phyloP scores from a whole-genome alignment of 129 eudicot genomes.

The Ambrosia artemisiifolia region DNA sequence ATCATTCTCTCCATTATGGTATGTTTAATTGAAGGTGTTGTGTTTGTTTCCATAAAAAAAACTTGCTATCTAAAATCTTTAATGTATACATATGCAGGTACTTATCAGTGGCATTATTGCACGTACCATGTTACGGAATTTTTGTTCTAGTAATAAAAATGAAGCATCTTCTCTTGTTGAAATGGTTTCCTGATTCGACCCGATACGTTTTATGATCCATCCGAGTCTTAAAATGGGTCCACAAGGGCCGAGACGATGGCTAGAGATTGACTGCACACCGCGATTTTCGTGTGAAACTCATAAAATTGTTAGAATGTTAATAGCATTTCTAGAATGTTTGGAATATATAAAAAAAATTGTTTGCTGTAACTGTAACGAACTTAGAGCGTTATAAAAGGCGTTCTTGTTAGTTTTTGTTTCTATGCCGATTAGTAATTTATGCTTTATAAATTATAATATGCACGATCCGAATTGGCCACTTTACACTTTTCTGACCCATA shows the following conservation, averaged over 20 bases:
- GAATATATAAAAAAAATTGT: conserved; percentile 20
- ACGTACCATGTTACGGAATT: conserved; percentile 81
- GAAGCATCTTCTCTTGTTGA: conserved; percentile 56
- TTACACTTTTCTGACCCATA: conserved; percentile 27
- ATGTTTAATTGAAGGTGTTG: conserved; percentile 23
- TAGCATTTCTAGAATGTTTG: conserved; percentile 19
- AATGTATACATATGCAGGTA: conserved; percentile 51
- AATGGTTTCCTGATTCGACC: conserved; percentile 71
- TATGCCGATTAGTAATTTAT: background rate
- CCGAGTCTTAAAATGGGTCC: background rate
- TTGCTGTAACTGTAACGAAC: conserved; percentile 22
- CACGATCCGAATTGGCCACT: conserved; percentile 10
- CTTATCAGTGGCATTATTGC: conserved; percentile 72
- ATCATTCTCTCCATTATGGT: conserved; percentile 85
- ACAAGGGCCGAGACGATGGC: background rate
- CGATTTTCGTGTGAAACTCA: conserved; percentile 33
- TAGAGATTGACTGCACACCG: background rate
- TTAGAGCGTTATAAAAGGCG: conserved; percentile 21
- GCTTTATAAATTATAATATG: background rate
- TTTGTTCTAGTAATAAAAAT: conserved; percentile 66
- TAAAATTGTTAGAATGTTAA: conserved; percentile 32
- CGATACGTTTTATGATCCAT: conserved; percentile 26
- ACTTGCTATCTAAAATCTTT: background rate
- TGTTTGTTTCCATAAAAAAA: conserved; percentile 18
- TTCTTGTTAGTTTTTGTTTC: conserved; percentile 14